Conservation (phyloP, 208 protist genomes). For the Jaenimonas drosophilae region DNA sequence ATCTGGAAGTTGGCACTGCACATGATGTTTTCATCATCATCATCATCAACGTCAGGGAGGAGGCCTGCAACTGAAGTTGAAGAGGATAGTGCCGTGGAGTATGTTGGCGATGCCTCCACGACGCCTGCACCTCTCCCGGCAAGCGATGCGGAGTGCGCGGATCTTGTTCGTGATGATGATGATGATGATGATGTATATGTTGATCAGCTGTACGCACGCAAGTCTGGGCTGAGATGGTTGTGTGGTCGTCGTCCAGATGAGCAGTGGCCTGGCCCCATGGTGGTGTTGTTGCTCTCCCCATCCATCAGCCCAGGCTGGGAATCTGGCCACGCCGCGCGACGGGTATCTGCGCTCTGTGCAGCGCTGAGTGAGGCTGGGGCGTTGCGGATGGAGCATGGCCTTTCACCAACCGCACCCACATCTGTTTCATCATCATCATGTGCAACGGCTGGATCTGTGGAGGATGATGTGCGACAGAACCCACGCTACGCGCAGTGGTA, state of each 20-base stretch:
- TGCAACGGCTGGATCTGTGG: neutral
- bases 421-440: neutral
- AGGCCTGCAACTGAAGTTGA: no score
- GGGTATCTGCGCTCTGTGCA: constrained; percentile 8
- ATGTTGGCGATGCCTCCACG: no score
- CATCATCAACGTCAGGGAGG: no score
- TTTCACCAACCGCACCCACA: neutral
- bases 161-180: no score
- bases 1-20: neutral
- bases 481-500: constrained; percentile 3
- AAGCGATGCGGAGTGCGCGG: no score
- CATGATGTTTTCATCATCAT: no score
- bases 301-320: constrained; percentile 9
- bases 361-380: constrained; percentile 1
- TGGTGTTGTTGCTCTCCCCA: constrained; percentile 13
- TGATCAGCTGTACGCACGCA: neutral
- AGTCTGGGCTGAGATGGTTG: constrained; percentile 8
- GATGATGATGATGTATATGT: no score
- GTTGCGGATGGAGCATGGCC: no score
- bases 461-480: neutral
- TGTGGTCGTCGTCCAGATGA: constrained; percentile 4
- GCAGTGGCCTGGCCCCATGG: neutral
- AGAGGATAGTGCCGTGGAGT: no score
- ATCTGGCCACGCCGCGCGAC: constrained; percentile 3
- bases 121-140: no score